Evolutionary conservation across 177 flowering plant species (phyloP).

Genomic region (Vitis hybrid): DNA sequence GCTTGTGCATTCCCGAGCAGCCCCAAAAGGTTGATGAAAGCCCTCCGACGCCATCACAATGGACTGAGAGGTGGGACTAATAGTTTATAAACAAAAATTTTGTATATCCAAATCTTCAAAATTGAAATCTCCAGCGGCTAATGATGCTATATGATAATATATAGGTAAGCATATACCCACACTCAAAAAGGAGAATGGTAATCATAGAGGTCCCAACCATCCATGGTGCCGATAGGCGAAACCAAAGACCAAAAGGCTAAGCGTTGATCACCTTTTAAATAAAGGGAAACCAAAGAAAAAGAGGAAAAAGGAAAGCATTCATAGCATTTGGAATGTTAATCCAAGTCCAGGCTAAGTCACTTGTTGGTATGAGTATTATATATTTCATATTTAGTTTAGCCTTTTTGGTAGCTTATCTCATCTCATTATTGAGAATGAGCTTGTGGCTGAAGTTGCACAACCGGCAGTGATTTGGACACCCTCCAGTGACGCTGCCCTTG

Average conservation of each 20-base stretch:
- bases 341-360: not conserved
- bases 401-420: constrained; percentile 8
- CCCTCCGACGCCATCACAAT: too few species aligned
- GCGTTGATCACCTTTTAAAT: not conserved
- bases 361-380: constrained; percentile 5
- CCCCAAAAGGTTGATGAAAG: too few species aligned
- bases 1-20: too few species aligned
- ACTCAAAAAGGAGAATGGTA: not conserved
- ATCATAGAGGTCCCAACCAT: constrained; percentile 4
- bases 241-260: not conserved
- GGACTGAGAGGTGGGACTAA: not conserved
- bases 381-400: constrained; percentile 4
- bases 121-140: not conserved
- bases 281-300: not conserved
- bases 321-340: constrained; percentile 3
- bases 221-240: not conserved
- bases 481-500: not conserved
- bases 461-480: constrained; percentile 8
- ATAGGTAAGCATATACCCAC: not conserved
- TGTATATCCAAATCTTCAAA: not conserved
- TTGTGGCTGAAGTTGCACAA: constrained; percentile 11
- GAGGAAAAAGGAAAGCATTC: not conserved
- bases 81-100: not conserved
- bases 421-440: constrained; percentile 5
- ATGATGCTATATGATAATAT: not conserved